Conservation (phyloP, 2,329 filamentous ascomycete species). For the Pestalotiopsis sp. region DNA sequence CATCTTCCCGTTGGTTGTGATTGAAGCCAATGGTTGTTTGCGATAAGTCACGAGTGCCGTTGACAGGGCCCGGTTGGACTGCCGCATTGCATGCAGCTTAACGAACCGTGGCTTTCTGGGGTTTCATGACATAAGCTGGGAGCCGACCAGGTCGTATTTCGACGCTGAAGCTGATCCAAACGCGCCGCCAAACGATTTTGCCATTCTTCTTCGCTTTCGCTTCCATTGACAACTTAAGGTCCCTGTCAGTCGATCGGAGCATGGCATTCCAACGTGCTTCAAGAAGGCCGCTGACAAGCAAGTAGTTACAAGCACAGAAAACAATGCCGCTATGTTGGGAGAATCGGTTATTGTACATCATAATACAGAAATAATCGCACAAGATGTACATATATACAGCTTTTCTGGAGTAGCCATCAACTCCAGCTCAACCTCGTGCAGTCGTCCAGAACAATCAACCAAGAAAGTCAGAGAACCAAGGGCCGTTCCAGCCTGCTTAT, state of each 20-base stretch:
- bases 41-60: neutral
- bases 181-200: too few relatives aligned
- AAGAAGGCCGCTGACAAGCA: too few relatives aligned
- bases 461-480: too few relatives aligned
- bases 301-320: too few relatives aligned
- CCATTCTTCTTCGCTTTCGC: too few relatives aligned
- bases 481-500: too few relatives aligned
- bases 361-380: neutral
- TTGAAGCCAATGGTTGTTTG: neutral
- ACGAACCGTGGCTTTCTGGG: neutral
- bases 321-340: too few relatives aligned
- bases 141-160: neutral
- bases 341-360: neutral
- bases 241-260: too few relatives aligned
- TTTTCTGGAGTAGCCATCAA: neutral
- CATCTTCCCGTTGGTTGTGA: neutral
- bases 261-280: too few relatives aligned
- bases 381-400: neutral
- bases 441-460: too few relatives aligned
- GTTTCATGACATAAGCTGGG: neutral
- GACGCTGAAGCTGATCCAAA: neutral
- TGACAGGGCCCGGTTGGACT: neutral
- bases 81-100: neutral
- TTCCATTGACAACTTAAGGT: too few relatives aligned
- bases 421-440: neutral